Conservation (phyloP, 2,329 filamentous ascomycete species). For the Davidsoniella eucalypti region DNA sequence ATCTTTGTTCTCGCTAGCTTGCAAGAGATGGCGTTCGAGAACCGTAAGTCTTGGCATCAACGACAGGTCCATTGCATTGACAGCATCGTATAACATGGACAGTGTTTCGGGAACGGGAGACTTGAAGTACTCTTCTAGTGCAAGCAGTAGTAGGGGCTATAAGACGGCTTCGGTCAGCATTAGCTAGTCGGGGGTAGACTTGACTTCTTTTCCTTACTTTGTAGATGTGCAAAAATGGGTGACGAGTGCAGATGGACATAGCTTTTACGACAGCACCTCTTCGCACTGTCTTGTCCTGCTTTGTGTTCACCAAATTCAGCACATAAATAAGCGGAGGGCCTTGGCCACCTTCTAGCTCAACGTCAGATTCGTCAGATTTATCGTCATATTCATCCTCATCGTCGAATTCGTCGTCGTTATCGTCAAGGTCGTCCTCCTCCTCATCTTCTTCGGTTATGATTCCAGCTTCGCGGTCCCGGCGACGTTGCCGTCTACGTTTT, state of each 20-base stretch:
- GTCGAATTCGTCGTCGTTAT: slow-evolving; percentile 31
- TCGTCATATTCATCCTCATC: slow-evolving; percentile 33
- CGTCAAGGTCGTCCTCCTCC: slow-evolving; percentile 29
- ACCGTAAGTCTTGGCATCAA: slow-evolving; percentile 73
- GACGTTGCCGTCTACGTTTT: slow-evolving; percentile 34
- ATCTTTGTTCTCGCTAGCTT: slow-evolving; percentile 85
- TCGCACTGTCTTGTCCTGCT: slow-evolving; percentile 84
- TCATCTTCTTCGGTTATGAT: slow-evolving; percentile 29
- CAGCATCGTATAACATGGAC: slow-evolving; percentile 72
- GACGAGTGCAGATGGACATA: slow-evolving; percentile 96
- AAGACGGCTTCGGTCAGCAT: background rate
- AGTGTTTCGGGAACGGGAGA: slow-evolving; percentile 76
- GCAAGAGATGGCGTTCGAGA: slow-evolving; percentile 71
- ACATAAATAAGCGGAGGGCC: slow-evolving; percentile 93
- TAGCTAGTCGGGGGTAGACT: slow-evolving; percentile 10
- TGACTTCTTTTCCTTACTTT: slow-evolving; percentile 42
- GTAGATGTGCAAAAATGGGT: slow-evolving; percentile 97
- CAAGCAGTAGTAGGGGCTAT: slow-evolving; percentile 72
- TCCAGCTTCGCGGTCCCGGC: slow-evolving; percentile 34
- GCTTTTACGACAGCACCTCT: slow-evolving; percentile 91
- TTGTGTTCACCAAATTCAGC: slow-evolving; percentile 92
- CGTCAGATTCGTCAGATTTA: slow-evolving; percentile 37
- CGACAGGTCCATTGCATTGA: slow-evolving; percentile 94
- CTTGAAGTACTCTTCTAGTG: slow-evolving; percentile 94
- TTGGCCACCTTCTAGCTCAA: slow-evolving; percentile 54